Conservation (phyloP, 495 filamentous ascomycete species). For the Aspergillus coremiiformis region DNA sequence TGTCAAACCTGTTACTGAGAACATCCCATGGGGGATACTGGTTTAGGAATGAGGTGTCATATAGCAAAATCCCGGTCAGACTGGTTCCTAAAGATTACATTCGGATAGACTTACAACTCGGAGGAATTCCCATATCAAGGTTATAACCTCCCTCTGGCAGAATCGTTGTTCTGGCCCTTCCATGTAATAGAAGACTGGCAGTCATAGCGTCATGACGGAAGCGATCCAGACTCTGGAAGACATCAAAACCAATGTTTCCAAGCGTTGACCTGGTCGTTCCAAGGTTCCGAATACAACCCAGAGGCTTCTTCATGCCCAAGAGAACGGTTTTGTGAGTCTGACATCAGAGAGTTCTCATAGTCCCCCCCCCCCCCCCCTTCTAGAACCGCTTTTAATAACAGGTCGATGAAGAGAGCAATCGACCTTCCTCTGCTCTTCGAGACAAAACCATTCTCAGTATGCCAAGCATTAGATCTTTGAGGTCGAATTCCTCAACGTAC, state of each 20-base stretch:
- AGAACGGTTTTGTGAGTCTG: neutral
- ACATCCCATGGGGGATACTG: too few species aligned
- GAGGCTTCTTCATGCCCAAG: neutral
- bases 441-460: neutral
- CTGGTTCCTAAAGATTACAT: too few species aligned
- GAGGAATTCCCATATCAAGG: neutral
- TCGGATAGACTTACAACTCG: too few species aligned
- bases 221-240: neutral
- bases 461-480: neutral
- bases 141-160: neutral
- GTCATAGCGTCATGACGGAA: neutral
- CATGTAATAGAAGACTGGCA: neutral
- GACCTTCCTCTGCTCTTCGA: neutral
- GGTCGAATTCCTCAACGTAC: neutral
- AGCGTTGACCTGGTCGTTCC: neutral
- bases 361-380: neutral
- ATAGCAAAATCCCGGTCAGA: too few species aligned
- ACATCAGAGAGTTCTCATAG: conserved; percentile 3
- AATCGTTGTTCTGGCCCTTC: neutral
- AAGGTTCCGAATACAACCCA: neutral
- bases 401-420: neutral
- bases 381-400: neutral
- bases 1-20: conserved; percentile 48
- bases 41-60: too few species aligned
- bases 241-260: neutral